These are phyloP conservation scores for Cladophialophora immunda DNA, from an alignment of 2,329 filamentous ascomycete species.

Conservation along the genomic window DNA sequence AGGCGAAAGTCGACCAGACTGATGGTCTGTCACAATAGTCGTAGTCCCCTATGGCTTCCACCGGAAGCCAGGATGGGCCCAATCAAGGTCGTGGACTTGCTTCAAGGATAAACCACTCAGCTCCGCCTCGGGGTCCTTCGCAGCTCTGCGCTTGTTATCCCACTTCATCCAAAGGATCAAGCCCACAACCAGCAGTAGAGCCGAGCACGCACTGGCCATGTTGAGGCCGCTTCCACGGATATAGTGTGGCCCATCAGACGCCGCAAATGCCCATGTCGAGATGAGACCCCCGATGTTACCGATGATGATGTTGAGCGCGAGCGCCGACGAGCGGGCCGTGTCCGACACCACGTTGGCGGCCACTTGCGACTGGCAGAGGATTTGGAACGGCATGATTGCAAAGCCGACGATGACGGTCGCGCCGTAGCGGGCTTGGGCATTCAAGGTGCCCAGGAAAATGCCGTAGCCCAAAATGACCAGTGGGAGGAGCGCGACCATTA, in stretches of 20 bases:
- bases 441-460: constrained; percentile 70
- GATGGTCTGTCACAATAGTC: no score
- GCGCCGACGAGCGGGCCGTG: constrained; percentile 71
- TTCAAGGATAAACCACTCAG: constrained; percentile 62
- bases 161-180: constrained; percentile 68
- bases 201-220: constrained; percentile 65
- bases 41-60: constrained; percentile 58
- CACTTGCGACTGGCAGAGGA: constrained; percentile 72
- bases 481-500: constrained; percentile 68
- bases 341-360: constrained; percentile 77
- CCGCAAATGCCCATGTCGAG: constrained; percentile 72
- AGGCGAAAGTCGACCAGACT: no score
- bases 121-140: constrained; percentile 63
- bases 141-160: constrained; percentile 68
- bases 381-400: constrained; percentile 70
- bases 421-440: constrained; percentile 68
- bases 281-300: constrained; percentile 75
- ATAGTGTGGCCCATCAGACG: constrained; percentile 70
- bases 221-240: constrained; percentile 77
- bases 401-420: constrained; percentile 74
- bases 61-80: constrained; percentile 71
- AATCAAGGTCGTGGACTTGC: constrained; percentile 69
- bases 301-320: constrained; percentile 74
- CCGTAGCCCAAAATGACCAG: constrained; percentile 74
- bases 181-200: constrained; percentile 60